Base-by-base conservation (phyloP, 305 asterid genomes). In the Solanum aculeatissimum region DNA sequence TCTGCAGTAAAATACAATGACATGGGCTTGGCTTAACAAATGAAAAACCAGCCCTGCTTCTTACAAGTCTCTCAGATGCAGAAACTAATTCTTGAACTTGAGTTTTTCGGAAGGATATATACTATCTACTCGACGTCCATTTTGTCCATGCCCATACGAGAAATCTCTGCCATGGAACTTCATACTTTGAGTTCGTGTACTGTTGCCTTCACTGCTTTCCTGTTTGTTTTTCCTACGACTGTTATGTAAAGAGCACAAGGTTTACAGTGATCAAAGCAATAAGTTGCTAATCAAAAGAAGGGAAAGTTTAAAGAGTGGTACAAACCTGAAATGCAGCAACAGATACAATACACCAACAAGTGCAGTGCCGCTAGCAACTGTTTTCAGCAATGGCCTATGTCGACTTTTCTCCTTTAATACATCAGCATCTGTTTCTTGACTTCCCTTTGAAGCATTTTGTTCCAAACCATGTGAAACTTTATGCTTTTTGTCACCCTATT, bases 331-430 rank as follows among this genome's bases (percentile, higher is more conserved):
- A 54, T 90, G 95, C 79, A 94, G 89, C 87, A 92, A 81, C 84
- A 95, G 88, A 89, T 88, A 87, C 79, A 94, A 74, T 32, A 88
- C 86, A 71, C 97, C 97, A 74, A 93, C 91, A 86, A 95, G 86
- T 72, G 96, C 97, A 69, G 96, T 93, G 90, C 98, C 95, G 86
- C 91, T 90, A 70, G 85, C 93, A 65, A 93, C 93, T 72, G 94
- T 88, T 86, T 88, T 90, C 71, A 95, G 89, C 70, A 94, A 83
- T 62, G 80, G 80, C 19, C 92, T 93, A 83, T 35, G 87, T 75
- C 47, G 65, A 10, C 49, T 81, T 87, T 90, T 90, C 47, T 9
- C 83, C 13, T 82, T 72, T 43, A 88, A 85, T 29, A 10, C 80
- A 49, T 18, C 85, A 43, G 86, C 68, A 83, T 43, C 55, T 10